Percentiles rank a stretch among this genome's conserved stretches.
phyloP scores from a whole-genome alignment of 2,329 filamentous ascomycete species.

The Sporothrix pseudoabietina region DNA sequence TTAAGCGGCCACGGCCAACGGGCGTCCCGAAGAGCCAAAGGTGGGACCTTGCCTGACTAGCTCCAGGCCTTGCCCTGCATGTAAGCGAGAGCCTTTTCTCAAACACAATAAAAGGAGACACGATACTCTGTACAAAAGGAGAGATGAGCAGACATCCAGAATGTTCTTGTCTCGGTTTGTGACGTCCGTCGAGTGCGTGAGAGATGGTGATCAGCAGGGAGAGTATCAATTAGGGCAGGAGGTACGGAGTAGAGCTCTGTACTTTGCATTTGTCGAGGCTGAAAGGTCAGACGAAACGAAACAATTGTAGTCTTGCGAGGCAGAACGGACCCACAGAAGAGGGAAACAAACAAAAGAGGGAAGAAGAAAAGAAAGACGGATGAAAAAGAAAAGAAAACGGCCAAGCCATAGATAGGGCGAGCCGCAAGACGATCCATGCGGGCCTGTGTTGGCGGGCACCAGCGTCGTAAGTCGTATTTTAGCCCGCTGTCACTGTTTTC shows the following conservation, averaged over 20 bases:
- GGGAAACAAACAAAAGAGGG: too few species aligned
- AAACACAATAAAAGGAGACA: not conserved
- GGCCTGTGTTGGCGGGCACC: not conserved
- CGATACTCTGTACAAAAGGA: not conserved
- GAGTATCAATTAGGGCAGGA: not conserved
- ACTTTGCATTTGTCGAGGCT: not conserved
- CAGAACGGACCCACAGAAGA: not conserved
- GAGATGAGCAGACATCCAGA: not conserved
- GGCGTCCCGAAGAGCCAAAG: constrained; percentile 22
- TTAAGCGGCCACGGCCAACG: not conserved
- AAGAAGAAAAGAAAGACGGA: not conserved
- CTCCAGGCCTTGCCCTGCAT: constrained; percentile 10
- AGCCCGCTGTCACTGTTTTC: not conserved
- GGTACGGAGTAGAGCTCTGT: too few species aligned
- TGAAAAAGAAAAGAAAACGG: not conserved
- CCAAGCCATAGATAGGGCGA: constrained; percentile 18
- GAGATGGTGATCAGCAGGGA: not conserved
- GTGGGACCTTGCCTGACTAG: not conserved
- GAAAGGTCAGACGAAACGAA: constrained; percentile 13
- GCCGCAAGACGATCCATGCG: constrained; percentile 16
- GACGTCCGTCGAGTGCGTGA: not conserved
- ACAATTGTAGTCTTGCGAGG: not conserved
- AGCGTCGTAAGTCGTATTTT: not conserved
- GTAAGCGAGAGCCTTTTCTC: not conserved
- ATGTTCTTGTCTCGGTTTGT: constrained; percentile 15